Evolutionary conservation across 306 rosid species (phyloP).

Genomic region (Macrotyloma uniflorum): DNA sequence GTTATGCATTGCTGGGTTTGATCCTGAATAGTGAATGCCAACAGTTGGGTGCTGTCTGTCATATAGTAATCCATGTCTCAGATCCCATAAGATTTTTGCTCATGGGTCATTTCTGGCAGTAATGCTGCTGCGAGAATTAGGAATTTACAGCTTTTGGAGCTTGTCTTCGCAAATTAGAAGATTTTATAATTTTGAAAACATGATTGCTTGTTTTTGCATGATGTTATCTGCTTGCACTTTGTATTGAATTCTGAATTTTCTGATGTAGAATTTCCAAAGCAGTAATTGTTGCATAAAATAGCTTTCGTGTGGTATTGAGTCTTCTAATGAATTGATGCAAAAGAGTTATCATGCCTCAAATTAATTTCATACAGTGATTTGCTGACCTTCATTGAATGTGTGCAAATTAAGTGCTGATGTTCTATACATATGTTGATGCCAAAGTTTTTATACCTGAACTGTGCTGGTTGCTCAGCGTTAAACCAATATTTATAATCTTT

Average conservation of each 20-base stretch:
- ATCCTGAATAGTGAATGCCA: no score
- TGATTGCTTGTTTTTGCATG: constrained; percentile 3
- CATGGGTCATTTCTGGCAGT: neutral
- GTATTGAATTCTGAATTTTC: neutral
- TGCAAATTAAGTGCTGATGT: neutral
- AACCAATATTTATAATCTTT: constrained; percentile 21
- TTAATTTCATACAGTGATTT: neutral
- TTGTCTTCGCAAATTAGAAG: neutral
- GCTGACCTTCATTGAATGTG: neutral
- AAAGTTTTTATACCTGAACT: neutral
- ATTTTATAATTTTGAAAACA: neutral
- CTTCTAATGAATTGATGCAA: constrained; percentile 18
- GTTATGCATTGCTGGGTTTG: neutral
- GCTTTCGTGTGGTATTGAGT: neutral
- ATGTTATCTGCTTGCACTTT: neutral
- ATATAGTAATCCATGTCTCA: neutral
- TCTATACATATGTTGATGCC: neutral
- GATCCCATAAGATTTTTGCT: neutral
- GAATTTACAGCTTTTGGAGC: neutral
- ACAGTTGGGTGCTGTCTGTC: neutral
- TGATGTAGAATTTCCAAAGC: neutral
- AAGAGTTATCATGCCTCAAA: neutral
- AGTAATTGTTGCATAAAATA: neutral
- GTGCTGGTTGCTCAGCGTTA: constrained; percentile 7
- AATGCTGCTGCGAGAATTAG: neutral